Evolutionary conservation across 2,329 filamentous ascomycete species (phyloP), one percentile per base, ranked within the genome.

Genomic region (Pleomassaria siparia): DNA sequence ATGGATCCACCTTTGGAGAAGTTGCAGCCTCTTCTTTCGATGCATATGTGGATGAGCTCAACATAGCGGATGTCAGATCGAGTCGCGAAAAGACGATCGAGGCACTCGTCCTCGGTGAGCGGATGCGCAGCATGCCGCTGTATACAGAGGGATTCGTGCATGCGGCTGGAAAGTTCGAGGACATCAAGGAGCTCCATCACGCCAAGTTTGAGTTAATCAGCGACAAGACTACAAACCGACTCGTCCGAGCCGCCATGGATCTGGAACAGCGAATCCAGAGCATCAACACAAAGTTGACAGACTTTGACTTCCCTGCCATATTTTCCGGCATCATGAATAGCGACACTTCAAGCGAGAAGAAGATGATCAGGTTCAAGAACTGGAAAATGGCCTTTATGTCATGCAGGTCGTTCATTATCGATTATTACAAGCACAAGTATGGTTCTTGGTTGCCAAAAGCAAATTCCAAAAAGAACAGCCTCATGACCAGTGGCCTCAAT

Each of bases 121-220:
- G 83, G 29, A 88, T 97, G 84, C 85, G 86, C 48, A 95, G 83
- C 40, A 82, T 86, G 60, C 80, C 85, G 7, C 79, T 99, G 2
- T 97, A 95, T 72, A 89, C 89, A 49, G 91, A 96, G 70, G 90
- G 89, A 0, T 97, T 96, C 63, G 85, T 91, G 4, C 94, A 97
- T 69, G 90, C 86, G 0, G 90, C 89, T 9, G 94, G 92, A 41
- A 95, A 94, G 70, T 89, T 81, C 53, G 78, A 92, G 49, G 81
- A 88, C 16, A 79, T 90, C 25, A 83, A 91, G 49, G 79, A 84
- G 45, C 72, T 91, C 39, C 81, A 84, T 35, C 85, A 83, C 41
- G 82, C 84, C 0, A 82, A 94, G 40, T 91, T 84, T 68, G 75
- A 79, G 21, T 76, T 87, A 60, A 81, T 97, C 33, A 88, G 85